These are phyloP conservation scores for Talaromyces thailandensis DNA, from an alignment of 495 filamentous ascomycete species.

Conservation along the genomic window DNA sequence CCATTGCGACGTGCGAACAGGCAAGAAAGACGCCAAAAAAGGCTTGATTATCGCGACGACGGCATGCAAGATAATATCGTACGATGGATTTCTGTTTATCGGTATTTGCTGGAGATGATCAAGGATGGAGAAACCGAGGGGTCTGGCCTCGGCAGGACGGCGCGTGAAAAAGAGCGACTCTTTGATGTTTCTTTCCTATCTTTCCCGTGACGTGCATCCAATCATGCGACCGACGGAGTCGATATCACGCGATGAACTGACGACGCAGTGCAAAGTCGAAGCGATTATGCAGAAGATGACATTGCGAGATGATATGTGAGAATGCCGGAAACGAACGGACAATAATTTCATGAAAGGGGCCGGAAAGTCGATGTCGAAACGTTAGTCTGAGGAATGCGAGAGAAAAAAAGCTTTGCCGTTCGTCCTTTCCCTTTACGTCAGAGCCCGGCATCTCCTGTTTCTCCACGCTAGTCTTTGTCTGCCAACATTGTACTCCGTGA, in stretches of 20 bases:
- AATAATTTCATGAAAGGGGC: neutral
- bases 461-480: neutral
- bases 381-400: slow-evolving; percentile 2
- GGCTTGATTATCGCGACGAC: slow-evolving; percentile 2
- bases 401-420: slow-evolving; percentile 1
- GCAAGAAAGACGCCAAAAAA: neutral
- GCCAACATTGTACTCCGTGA: neutral
- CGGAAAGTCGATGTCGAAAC: neutral
- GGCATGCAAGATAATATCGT: neutral
- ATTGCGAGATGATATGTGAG: neutral
- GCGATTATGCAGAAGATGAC: neutral
- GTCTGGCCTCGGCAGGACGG: neutral
- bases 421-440: neutral
- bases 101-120: neutral
- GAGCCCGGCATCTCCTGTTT: neutral
- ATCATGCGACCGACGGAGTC: slow-evolving; percentile 2
- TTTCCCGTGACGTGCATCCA: slow-evolving; percentile 3
- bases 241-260: neutral
- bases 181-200: slow-evolving; percentile 4
- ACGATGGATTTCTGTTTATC: neutral
- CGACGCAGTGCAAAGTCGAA: neutral
- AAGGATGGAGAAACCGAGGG: neutral
- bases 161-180: slow-evolving; percentile 4
- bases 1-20: slow-evolving; percentile 52
- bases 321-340: neutral